A percentile compares a stretch with the other conserved stretches of the same genome.
phyloP scores from a whole-genome alignment of 371 early-diverging fungal species.

The Saksenaea vasiformis region DNA sequence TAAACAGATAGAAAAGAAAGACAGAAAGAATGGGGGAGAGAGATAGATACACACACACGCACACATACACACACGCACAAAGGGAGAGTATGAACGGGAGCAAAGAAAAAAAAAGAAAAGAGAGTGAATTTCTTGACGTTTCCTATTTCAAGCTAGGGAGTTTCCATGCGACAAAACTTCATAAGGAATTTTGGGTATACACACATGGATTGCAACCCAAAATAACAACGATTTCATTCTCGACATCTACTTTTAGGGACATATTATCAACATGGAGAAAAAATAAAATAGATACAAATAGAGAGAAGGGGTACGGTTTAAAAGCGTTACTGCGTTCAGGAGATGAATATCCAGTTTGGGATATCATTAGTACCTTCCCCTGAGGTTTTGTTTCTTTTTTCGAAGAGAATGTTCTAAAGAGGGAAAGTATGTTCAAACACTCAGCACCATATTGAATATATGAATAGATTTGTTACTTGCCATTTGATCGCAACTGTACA shows the following conservation, averaged over 20 bases:
- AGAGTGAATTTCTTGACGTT: neutral
- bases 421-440: neutral
- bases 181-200: slow-evolving; percentile 1
- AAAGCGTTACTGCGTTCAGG: neutral
- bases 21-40: neutral
- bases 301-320: neutral
- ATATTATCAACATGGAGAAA: neutral
- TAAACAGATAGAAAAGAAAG: neutral
- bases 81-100: neutral
- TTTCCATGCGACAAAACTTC: neutral
- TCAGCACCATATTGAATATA: neutral
- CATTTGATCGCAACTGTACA: neutral
- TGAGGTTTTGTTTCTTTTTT: neutral
- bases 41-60: neutral
- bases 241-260: slow-evolving; percentile 3
- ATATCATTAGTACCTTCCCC: slow-evolving; percentile 4
- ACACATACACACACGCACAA: too few relatives aligned
- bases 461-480: neutral
- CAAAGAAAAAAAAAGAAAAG: neutral
- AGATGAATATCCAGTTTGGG: neutral
- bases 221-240: slow-evolving; percentile 5
- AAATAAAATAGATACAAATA: neutral
- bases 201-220: slow-evolving; percentile 4
- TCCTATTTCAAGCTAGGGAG: slow-evolving; percentile 1
- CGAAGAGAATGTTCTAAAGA: slow-evolving; percentile 1